Percentiles rank a stretch among this genome's conserved stretches.
Evolutionary conservation across 345 rosid species (phyloP).

Genomic region (Linum tenue): DNA sequence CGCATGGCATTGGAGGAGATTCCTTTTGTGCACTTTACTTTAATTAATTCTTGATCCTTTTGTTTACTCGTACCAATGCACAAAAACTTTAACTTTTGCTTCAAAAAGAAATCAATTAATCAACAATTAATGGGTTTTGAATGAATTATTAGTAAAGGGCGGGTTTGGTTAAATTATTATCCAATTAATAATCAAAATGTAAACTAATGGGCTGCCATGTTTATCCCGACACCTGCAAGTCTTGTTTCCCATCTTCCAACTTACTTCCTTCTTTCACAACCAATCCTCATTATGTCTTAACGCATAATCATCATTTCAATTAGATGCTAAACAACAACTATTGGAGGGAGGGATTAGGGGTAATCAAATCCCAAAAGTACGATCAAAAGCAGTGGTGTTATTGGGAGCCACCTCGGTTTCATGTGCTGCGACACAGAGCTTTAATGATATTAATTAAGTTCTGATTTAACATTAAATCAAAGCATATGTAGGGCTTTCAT

Average conservation of each 20-base stretch:
- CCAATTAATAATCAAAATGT: conserved; percentile 1
- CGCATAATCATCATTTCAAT: background rate
- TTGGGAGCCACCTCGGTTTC: conserved; percentile 5
- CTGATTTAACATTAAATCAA: too few species aligned
- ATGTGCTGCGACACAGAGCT: background rate
- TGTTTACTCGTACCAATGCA: too few species aligned
- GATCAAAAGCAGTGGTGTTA: conserved; percentile 3
- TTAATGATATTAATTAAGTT: too few species aligned
- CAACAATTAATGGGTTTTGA: background rate
- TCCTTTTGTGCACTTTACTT: conserved; percentile 8
- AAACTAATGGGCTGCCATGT: conserved; percentile 34
- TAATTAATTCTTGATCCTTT: too few species aligned
- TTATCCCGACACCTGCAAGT: conserved; percentile 40
- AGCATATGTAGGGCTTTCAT: too few species aligned
- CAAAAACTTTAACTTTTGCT: conserved; percentile 5
- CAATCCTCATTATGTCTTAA: too few species aligned
- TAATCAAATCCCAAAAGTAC: conserved; percentile 23
- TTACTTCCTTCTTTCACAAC: background rate
- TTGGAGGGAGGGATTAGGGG: background rate
- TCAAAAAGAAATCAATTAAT: background rate
- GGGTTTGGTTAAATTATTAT: background rate
- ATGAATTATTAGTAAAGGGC: too few species aligned
- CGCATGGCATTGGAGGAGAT: conserved; percentile 35
- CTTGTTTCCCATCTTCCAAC: conserved; percentile 52
- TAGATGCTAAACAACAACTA: conserved; percentile 14